Evolutionary conservation across 139 green algal genomes (phyloP).

Genomic region (Helicosporidium sp.): DNA sequence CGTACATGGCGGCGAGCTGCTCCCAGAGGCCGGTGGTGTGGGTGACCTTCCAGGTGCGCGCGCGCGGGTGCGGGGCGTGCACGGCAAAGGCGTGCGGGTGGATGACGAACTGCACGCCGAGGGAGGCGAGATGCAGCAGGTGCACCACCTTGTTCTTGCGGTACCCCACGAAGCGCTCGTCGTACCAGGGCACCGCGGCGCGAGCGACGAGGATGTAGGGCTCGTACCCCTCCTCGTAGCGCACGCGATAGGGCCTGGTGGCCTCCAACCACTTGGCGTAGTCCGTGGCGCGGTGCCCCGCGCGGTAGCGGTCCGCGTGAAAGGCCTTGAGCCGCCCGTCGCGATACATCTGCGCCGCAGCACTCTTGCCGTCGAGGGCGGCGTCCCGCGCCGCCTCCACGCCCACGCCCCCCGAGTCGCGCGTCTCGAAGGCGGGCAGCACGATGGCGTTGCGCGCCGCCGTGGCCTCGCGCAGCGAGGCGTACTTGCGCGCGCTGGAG

Average conservation of each 20-base stretch:
- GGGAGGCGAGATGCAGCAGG: slow-evolving; percentile 17
- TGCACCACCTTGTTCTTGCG: slow-evolving; percentile 31
- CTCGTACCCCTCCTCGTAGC: slow-evolving; percentile 24
- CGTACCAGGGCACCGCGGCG: slow-evolving; percentile 18
- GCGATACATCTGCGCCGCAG: slow-evolving; percentile 17
- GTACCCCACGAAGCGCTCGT: slow-evolving; percentile 27
- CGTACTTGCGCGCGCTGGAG: slow-evolving; percentile 17
- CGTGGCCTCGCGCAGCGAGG: slow-evolving; percentile 6
- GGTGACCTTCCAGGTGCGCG: slow-evolving; percentile 23
- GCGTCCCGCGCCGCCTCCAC: slow-evolving; percentile 20
- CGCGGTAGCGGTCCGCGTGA: slow-evolving; percentile 21
- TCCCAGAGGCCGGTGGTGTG: slow-evolving; percentile 24
- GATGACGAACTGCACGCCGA: slow-evolving; percentile 23
- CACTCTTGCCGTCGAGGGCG: slow-evolving; percentile 15
- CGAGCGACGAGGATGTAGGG: slow-evolving; percentile 20
- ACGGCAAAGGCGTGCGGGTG: slow-evolving; percentile 32
- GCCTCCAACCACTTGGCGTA: slow-evolving; percentile 21
- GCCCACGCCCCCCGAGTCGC: slow-evolving; percentile 17
- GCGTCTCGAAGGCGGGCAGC: slow-evolving; percentile 22
- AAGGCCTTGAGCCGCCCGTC: slow-evolving; percentile 24
- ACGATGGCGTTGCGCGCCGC: slow-evolving; percentile 11
- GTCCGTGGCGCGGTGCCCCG: slow-evolving; percentile 21
- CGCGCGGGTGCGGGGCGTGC: slow-evolving; percentile 26
- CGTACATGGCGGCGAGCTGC: slow-evolving; percentile 7
- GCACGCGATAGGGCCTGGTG: slow-evolving; percentile 12